phyloP scores from a whole-genome alignment of 768 basidiomycete genomes.

The Suillus subalutaceus region DNA sequence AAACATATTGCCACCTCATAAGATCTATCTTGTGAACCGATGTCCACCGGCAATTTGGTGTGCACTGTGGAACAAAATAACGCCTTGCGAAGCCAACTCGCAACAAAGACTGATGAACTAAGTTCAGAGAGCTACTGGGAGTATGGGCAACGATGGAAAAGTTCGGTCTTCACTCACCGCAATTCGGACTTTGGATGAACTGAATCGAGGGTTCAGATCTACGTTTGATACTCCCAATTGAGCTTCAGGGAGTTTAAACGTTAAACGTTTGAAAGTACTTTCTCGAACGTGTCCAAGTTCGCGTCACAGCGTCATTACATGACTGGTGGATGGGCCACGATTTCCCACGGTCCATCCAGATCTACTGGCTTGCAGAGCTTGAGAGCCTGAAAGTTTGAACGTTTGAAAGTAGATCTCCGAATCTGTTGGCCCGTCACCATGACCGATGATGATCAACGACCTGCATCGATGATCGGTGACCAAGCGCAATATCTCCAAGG shows the following conservation, averaged over 20 bases:
- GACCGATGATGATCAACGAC: too few species aligned
- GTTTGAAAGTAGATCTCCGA: too few species aligned
- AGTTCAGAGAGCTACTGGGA: neutral
- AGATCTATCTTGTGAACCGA: neutral
- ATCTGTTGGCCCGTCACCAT: too few species aligned
- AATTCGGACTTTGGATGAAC: neutral
- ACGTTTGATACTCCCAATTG: neutral
- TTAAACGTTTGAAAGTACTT: neutral
- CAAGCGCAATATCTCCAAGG: too few species aligned
- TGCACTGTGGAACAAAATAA: neutral
- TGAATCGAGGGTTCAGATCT: neutral
- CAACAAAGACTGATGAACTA: neutral
- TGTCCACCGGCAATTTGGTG: neutral
- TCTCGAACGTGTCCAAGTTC: neutral
- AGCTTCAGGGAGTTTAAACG: neutral
- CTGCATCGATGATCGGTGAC: too few species aligned
- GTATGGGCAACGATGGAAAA: neutral
- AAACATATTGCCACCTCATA: neutral
- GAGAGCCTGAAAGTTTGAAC: too few species aligned
- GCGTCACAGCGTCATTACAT: too few species aligned
- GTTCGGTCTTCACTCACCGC: neutral
- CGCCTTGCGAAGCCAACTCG: neutral
- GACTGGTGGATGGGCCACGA: too few species aligned
- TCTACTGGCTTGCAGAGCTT: too few species aligned
- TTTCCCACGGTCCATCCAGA: too few species aligned